Conservation (phyloP, 202 grass and related monocot genomes). For the Sporobolus alterniflorus region DNA sequence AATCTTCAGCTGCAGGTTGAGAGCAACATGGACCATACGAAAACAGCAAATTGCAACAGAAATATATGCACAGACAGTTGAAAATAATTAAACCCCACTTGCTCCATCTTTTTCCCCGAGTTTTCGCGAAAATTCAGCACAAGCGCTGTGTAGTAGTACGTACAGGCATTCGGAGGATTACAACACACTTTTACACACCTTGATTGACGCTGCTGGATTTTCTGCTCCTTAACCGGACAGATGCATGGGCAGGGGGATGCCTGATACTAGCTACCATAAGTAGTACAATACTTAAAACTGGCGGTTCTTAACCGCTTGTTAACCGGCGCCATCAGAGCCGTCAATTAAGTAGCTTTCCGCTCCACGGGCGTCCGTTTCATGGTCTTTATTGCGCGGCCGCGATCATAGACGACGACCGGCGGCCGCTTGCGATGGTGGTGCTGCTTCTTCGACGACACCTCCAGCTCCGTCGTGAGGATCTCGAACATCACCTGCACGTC, state of each 20-base stretch:
- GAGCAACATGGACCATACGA: slow-evolving; percentile 1
- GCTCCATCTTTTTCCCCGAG: slow-evolving; percentile 34
- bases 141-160: neutral
- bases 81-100: slow-evolving; percentile 57
- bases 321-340: slow-evolving; percentile 8
- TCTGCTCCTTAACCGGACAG: slow-evolving; percentile 14
- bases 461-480: slow-evolving; percentile 79
- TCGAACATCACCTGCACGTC: slow-evolving; percentile 98
- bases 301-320: slow-evolving; percentile 36
- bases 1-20: neutral
- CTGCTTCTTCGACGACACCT: slow-evolving; percentile 17
- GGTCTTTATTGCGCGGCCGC: slow-evolving; percentile 55
- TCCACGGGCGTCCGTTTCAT: neutral
- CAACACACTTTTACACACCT: neutral
- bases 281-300: neutral
- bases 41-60: neutral
- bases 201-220: slow-evolving; percentile 28
- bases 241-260: slow-evolving; percentile 36
- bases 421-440: slow-evolving; percentile 26
- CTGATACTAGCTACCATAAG: slow-evolving; percentile 10
- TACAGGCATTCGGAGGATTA: slow-evolving; percentile 37
- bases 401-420: slow-evolving; percentile 43
- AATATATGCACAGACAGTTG: neutral
- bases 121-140: slow-evolving; percentile 32
- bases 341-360: neutral